Percentiles rank a stretch among this genome's conserved stretches.
Conservation (phyloP, 768 basidiomycete genomes). For the Hemileccinum rubropunctum region DNA sequence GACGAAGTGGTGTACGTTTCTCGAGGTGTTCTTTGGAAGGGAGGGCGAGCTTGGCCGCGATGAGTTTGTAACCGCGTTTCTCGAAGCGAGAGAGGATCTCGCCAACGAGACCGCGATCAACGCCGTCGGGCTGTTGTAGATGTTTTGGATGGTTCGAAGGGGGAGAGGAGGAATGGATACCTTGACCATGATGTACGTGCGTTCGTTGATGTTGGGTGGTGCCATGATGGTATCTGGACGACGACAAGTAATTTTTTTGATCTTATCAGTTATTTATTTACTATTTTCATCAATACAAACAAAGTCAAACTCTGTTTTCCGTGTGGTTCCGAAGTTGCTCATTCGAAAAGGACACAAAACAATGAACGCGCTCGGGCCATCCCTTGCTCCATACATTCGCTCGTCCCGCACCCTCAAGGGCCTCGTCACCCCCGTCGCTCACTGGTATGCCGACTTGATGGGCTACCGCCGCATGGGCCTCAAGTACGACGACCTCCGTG, state of each 20-base stretch:
- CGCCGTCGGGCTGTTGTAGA: slow-evolving; percentile 84
- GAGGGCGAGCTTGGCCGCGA: slow-evolving; percentile 88
- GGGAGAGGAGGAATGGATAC: slow-evolving; percentile 31
- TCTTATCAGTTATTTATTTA: slow-evolving; percentile 29
- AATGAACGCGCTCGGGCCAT: slow-evolving; percentile 57
- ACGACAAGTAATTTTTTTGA: slow-evolving; percentile 20
- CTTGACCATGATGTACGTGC: slow-evolving; percentile 99
- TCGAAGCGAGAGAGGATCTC: slow-evolving; percentile 97
- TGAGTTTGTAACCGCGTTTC: slow-evolving; percentile 96
- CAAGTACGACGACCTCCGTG: slow-evolving; percentile 92
- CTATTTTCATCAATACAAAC: slow-evolving; percentile 30
- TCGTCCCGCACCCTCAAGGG: slow-evolving; percentile 64
- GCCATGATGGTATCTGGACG: slow-evolving; percentile 32
- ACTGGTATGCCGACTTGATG: slow-evolving; percentile 75
- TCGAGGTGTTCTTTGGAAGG: slow-evolving; percentile 84
- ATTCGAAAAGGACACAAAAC: neutral
- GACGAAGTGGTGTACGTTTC: slow-evolving; percentile 54
- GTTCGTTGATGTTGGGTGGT: slow-evolving; percentile 56
- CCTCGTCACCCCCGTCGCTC: slow-evolving; percentile 73
- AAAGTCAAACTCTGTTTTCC: slow-evolving; percentile 39
- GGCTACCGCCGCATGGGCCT: slow-evolving; percentile 89
- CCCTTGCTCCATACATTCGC: slow-evolving; percentile 74
- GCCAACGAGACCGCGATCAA: slow-evolving; percentile 93
- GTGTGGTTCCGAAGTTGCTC: slow-evolving; percentile 15
- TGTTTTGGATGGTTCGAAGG: neutral